phyloP scores from a whole-genome alignment of 108 stramenopile genomes.

The Cyclotella choctawhatcheeana region DNA sequence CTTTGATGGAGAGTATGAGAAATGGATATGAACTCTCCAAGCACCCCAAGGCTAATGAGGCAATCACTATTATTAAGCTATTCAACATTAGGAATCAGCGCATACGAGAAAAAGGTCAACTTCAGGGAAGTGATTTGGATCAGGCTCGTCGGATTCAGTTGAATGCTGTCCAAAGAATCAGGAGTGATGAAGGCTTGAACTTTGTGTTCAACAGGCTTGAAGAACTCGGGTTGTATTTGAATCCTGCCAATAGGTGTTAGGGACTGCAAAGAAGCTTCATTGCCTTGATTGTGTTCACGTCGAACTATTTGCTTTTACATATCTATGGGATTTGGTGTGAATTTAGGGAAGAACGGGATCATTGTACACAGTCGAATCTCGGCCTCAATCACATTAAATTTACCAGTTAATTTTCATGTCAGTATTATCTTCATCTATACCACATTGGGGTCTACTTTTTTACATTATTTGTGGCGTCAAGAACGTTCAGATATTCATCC shows the following conservation, averaged over 20 bases:
- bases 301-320: too few relatives aligned
- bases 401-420: too few relatives aligned
- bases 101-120: background rate
- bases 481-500: too few relatives aligned
- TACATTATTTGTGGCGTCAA: too few relatives aligned
- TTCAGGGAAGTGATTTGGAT: background rate
- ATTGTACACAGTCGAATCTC: too few relatives aligned
- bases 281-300: too few relatives aligned
- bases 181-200: background rate
- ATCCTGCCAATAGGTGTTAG: constrained; percentile 3
- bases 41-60: constrained; percentile 10
- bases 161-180: background rate
- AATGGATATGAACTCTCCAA: constrained; percentile 2
- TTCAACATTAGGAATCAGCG: background rate
- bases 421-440: too few relatives aligned
- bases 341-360: too few relatives aligned
- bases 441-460: too few relatives aligned
- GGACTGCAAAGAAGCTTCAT: too few relatives aligned
- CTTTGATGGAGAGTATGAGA: background rate
- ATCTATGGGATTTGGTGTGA: too few relatives aligned
- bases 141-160: background rate
- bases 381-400: too few relatives aligned
- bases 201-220: constrained; percentile 6
- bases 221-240: constrained; percentile 6
- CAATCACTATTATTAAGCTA: constrained; percentile 1